Percentiles rank a stretch among this genome's conserved stretches.
phyloP scores from a whole-genome alignment of 1,284 basidiomycete species.

The Xerocomus amazonicus region DNA sequence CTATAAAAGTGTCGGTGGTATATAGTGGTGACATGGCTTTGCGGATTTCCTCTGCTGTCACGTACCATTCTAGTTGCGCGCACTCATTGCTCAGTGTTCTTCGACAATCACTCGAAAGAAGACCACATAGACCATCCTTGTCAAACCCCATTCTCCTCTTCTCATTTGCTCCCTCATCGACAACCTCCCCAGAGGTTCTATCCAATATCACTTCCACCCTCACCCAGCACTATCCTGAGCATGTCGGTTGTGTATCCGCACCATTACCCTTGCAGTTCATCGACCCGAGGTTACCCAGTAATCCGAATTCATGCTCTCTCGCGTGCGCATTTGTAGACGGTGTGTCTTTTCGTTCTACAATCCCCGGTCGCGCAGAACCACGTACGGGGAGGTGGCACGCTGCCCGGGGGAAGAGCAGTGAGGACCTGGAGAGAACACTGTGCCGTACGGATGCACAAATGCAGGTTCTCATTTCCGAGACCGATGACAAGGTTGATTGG shows the following conservation, averaged over 20 bases:
- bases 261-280: constrained; percentile 34
- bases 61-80: constrained; percentile 18
- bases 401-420: constrained; percentile 31
- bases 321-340: constrained; percentile 42
- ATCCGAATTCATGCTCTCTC: constrained; percentile 48
- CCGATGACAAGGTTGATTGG: constrained; percentile 42
- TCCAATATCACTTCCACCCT: constrained; percentile 44
- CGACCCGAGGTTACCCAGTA: constrained; percentile 5
- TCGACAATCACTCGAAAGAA: constrained; percentile 7
- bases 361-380: constrained; percentile 51
- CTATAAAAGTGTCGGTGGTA: too few relatives aligned
- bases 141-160: constrained; percentile 40
- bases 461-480: constrained; percentile 13
- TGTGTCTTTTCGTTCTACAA: constrained; percentile 53
- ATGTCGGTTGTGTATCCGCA: constrained; percentile 59
- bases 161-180: constrained; percentile 43
- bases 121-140: neutral
- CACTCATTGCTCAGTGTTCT: constrained; percentile 16
- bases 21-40: too few relatives aligned
- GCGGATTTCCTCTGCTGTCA: constrained; percentile 10
- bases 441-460: constrained; percentile 2
- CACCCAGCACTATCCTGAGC: constrained; percentile 38
- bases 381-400: constrained; percentile 71
- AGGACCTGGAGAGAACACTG: constrained; percentile 12
- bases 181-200: constrained; percentile 35